phyloP scores from a whole-genome alignment of 2,329 filamentous ascomycete species.

The Colletotrichum spaethianum region DNA sequence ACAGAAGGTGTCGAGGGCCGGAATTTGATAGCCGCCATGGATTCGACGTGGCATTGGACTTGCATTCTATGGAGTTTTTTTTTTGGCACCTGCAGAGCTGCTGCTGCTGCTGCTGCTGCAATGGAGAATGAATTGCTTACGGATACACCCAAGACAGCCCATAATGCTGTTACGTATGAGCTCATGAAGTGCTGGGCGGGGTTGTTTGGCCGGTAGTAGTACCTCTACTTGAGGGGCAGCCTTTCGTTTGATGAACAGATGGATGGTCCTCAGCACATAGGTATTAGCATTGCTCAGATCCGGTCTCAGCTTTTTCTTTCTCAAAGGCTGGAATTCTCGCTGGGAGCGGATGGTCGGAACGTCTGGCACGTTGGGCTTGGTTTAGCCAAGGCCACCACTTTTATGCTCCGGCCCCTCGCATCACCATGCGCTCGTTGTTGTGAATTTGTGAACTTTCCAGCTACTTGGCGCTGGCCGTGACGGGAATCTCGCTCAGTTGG shows the following conservation, averaged over 20 bases:
- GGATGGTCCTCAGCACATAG: not conserved
- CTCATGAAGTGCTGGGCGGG: not conserved
- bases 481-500: not conserved
- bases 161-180: not conserved
- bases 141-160: not conserved
- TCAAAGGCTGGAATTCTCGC: conserved; percentile 11
- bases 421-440: not conserved
- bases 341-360: conserved; percentile 36
- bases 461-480: not conserved
- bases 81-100: not conserved
- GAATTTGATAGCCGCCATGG: not conserved
- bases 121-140: not conserved
- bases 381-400: conserved; percentile 29
- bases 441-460: not conserved
- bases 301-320: conserved; percentile 20
- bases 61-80: not conserved
- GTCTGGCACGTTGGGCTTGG: conserved; percentile 31
- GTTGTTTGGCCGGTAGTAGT: not conserved
- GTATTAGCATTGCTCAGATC: conserved; percentile 16
- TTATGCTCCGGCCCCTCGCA: conserved; percentile 8
- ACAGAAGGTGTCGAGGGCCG: not conserved
- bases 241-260: conserved; percentile 12
- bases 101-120: too few relatives aligned
- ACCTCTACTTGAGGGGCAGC: not conserved
- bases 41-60: not conserved